A percentile compares a stretch with the other conserved stretches of the same genome.
phyloP scores from a whole-genome alignment of 2,329 filamentous ascomycete species.

The Pseudogymnoascus sp. region DNA sequence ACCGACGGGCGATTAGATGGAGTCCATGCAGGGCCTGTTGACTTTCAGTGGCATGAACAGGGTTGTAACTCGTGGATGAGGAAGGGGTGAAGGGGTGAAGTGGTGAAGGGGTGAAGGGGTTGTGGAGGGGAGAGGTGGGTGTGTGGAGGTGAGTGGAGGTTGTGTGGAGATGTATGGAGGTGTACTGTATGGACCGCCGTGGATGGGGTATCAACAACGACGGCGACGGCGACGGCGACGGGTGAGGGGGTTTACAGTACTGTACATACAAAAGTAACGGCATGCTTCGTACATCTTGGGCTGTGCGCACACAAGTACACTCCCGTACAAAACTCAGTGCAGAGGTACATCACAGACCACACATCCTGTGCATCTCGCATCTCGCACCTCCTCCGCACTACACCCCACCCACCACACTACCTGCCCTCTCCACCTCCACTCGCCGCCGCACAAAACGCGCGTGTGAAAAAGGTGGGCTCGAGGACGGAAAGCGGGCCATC shows the following conservation, averaged over 20 bases:
- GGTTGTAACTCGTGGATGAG: not conserved
- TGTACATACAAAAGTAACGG: too few relatives aligned
- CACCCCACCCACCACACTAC: not conserved
- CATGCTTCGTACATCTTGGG: not conserved
- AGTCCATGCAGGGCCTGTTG: not conserved
- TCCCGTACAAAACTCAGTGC: not conserved
- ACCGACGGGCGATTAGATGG: not conserved
- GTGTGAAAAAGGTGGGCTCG: not conserved
- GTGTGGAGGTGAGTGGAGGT: not conserved
- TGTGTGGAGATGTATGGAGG: not conserved
- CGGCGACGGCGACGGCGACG: too few relatives aligned
- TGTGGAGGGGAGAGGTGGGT: not conserved
- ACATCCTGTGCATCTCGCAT: not conserved
- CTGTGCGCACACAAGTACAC: not conserved
- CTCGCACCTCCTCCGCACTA: not conserved
- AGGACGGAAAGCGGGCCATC: not conserved
- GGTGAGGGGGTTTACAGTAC: too few relatives aligned
- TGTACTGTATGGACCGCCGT: not conserved
- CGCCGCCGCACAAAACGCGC: not conserved
- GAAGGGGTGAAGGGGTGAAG: slow-evolving; percentile 41
- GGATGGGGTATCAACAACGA: not conserved
- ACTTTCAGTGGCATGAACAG: not conserved
- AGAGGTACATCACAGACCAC: not conserved
- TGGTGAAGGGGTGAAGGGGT: slow-evolving; percentile 47
- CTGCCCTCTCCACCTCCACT: not conserved